Evolutionary conservation across 345 rosid genomes (phyloP).

Genomic region (Gossypium ekmanianum): DNA sequence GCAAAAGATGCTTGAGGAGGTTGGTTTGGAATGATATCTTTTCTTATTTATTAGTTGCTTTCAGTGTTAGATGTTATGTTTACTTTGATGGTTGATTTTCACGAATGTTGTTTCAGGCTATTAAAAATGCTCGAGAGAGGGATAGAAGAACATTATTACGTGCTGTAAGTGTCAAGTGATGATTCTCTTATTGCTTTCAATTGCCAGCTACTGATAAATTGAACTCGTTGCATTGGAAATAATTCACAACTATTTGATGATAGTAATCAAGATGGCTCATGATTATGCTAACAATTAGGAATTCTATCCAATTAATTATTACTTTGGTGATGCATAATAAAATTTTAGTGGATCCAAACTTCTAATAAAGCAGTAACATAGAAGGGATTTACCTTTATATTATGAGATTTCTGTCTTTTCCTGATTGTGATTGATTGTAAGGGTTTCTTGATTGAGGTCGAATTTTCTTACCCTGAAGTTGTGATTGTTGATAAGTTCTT

Average conservation of each 20-base stretch:
- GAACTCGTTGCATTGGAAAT: neutral
- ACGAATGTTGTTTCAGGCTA: constrained; percentile 51
- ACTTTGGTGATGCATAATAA: neutral
- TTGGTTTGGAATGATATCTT: constrained; percentile 8
- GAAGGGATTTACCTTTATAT: neutral
- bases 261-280: neutral
- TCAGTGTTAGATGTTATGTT: neutral
- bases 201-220: neutral
- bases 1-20: constrained; percentile 79
- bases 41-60: neutral
- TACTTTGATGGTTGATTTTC: constrained; percentile 9
- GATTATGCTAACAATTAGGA: neutral
- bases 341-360: neutral
- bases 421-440: neutral
- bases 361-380: neutral
- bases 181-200: neutral
- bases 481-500: neutral
- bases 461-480: neutral
- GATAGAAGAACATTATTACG: constrained; percentile 78
- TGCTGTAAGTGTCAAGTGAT: constrained; percentile 48
- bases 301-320: neutral
- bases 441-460: neutral
- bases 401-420: neutral
- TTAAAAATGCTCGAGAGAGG: constrained; percentile 89
- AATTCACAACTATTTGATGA: neutral